A percentile compares a stretch with the other conserved stretches of the same genome.
Evolutionary conservation across 116 monocot species (phyloP).

Genomic region (Posidonia oceanica): DNA sequence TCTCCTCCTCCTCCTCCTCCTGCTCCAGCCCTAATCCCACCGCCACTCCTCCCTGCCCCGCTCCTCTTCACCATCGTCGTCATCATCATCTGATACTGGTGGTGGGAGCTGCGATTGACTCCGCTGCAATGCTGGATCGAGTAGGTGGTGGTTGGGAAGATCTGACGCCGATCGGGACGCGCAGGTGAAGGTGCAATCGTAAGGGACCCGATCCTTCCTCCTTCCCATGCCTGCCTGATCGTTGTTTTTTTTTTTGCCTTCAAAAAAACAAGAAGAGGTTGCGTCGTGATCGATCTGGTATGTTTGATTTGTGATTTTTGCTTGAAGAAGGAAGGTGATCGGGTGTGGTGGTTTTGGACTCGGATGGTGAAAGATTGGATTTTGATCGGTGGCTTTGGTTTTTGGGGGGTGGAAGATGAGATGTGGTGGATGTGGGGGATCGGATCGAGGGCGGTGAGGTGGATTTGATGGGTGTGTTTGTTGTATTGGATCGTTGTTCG

Average conservation of each 20-base stretch:
- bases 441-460: background rate
- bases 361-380: background rate
- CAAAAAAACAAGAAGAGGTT: no score
- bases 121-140: background rate
- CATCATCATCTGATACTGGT: background rate
- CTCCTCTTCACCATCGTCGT: background rate
- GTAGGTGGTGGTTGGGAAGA: background rate
- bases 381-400: background rate
- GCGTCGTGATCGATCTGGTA: background rate
- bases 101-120: background rate
- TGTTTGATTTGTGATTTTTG: background rate
- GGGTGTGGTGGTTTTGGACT: background rate
- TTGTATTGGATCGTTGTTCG: background rate
- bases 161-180: background rate
- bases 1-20: background rate
- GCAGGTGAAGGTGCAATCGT: constrained; percentile 1
- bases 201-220: background rate
- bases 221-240: no score
- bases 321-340: background rate
- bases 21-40: background rate
- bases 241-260: no score
- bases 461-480: background rate
- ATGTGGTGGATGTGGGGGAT: background rate
- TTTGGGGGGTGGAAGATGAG: background rate
- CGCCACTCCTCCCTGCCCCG: background rate